Base-by-base conservation (phyloP, 805 yeast genomes). In the Lipomyces lipofer region DNA sequence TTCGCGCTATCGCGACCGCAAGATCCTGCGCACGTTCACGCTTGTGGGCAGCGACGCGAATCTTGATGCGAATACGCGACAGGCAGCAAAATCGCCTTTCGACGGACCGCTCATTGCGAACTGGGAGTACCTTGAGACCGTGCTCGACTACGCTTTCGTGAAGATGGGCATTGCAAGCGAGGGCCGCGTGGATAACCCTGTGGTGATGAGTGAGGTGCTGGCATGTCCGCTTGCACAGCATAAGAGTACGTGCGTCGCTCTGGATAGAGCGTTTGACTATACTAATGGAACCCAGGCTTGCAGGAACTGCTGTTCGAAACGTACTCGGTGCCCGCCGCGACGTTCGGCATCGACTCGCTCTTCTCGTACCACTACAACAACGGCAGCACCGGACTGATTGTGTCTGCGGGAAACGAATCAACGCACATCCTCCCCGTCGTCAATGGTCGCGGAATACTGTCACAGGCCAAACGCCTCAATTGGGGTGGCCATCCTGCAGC, bases 401-500 rank as follows among this genome's bases (percentile, higher is more conserved):
- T 94, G 43, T 85, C 88, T 8, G 75, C 89, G 5, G 97, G 96
- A 2, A 78, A 88, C 69, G 94, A 91, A 63, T 79, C 88, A 50
- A 86, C 96, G 0, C 84, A 84, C 66, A 70, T 94, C 0, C 82
- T 92, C 15, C 99, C 99, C 0, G 88, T 92, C 1, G 60, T 88
- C 1, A 67, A 80, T n/a, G 89, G 90, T 0, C 73, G 74, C 50
- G 91, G 95, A 0, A 60, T 83, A 1, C 68, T 88, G 51, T 72
- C 78, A 25, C 85, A 84, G 54, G 74, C 90, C 7, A 90, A 89
- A 65, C 76, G 98, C 7, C 81, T 94, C 35, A 89, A 88, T 66
- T 88, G 94, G 88, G 98, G 98, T 56, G 98, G 97, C 9, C 80
- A 81, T 58, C 86, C 81, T 42, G 78, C 91, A 1, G 80, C 78